phyloP scores from a whole-genome alignment of 1,284 basidiomycete species.

The Malassezia furfur region DNA sequence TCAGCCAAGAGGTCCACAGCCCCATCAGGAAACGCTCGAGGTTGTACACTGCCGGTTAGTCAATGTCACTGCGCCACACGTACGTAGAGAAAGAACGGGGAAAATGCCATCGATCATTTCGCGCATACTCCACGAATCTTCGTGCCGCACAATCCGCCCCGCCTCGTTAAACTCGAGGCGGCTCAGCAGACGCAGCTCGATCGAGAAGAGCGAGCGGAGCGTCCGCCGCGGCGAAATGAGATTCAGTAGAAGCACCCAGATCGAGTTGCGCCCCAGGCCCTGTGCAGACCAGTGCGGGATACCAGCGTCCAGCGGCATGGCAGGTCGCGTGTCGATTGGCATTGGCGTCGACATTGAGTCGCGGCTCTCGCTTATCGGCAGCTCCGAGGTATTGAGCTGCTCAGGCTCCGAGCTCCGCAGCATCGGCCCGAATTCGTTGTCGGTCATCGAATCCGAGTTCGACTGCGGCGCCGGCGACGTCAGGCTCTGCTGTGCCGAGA shows the following conservation, averaged over 20 bases:
- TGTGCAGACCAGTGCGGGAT: slow-evolving; percentile 38
- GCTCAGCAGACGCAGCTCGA: slow-evolving; percentile 43
- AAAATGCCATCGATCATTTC: slow-evolving; percentile 45
- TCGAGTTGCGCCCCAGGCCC: slow-evolving; percentile 33
- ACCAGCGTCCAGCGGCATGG: slow-evolving; percentile 36
- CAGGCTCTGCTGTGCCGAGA: no score
- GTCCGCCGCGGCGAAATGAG: slow-evolving; percentile 34
- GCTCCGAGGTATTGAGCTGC: not conserved
- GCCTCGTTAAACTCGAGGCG: slow-evolving; percentile 48
- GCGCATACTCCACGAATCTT: slow-evolving; percentile 45
- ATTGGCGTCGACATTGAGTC: not conserved
- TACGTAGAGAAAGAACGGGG: slow-evolving; percentile 35
- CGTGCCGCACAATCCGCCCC: slow-evolving; percentile 44
- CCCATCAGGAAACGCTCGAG: slow-evolving; percentile 9
- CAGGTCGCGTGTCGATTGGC: slow-evolving; percentile 12
- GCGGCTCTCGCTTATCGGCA: not conserved
- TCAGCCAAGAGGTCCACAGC: slow-evolving; percentile 6
- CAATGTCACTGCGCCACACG: not conserved
- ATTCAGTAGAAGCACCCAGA: slow-evolving; percentile 34
- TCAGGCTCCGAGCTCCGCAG: not conserved
- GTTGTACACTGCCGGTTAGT: slow-evolving; percentile 8
- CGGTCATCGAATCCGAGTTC: no score
- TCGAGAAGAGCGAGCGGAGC: slow-evolving; percentile 35
- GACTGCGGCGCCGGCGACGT: no score
- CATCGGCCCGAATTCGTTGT: not conserved